Base-by-base conservation (phyloP, 129 eudicot species). In the Arctium lappa region DNA sequence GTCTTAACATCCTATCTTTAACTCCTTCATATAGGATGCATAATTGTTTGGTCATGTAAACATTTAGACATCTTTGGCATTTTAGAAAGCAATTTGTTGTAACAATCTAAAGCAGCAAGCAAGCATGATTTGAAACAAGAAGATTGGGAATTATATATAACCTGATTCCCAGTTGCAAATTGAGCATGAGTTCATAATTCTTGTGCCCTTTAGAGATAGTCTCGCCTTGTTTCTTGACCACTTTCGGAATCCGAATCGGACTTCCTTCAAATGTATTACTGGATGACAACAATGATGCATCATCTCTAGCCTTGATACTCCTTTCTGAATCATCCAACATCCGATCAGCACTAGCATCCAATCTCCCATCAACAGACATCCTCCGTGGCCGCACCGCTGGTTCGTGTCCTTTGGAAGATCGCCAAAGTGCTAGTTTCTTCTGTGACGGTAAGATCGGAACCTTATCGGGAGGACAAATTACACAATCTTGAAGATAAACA, bases 81-180 rank as follows among this genome's bases (percentile, higher is more conserved):
- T 1, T 3, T 44, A 42, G 0, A 42, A 42, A 44, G 12, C 50
- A 8, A 44, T 46, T 10, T 10, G 66, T 56, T 53, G 66, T 56
- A 53, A 53, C 65, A 13, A 53, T 53, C 22, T 53, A 53, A 53
- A 53, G 22, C 13, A 44, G 53, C 65, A 39, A 69, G 22, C 65
- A 39, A 69, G 22, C 65, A 39, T 42, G 22, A 30, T 18, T 13
- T 11, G 37, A 53, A 66, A 30, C 27, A 53, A 16, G n/a, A 84
- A 62, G 32, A 63, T 63, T 73, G 42, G 53, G 79, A 34, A 34
- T 84, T 15, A 56, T 5, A 60, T 60, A 62, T 69, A 87, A 93
- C 97, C 97, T 91, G 81, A 93, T 93, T 22, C 97, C 97, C 7
- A 93, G 79, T 79, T 93, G 97, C 86, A 93, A 87, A 86, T 93